These are phyloP conservation scores for Phytophthora sp. DNA, from an alignment of 352 stramenopile species.

Conservation along the genomic window DNA sequence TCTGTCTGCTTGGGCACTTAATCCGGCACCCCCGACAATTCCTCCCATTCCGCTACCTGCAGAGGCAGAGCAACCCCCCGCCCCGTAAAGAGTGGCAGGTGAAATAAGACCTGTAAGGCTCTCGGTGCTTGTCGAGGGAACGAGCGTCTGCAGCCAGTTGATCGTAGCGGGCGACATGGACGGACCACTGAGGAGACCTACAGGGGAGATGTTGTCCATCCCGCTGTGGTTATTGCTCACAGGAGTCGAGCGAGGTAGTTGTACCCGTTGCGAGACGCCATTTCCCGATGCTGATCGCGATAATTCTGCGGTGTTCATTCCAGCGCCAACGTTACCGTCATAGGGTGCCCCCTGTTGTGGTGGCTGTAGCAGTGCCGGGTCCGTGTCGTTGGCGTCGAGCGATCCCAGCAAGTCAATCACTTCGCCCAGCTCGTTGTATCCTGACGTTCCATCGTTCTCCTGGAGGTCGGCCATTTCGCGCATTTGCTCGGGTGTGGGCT, in stretches of 20 bases:
- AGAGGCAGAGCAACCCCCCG: constrained; percentile 26
- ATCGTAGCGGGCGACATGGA: constrained; percentile 82
- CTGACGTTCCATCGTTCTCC: constrained; percentile 47
- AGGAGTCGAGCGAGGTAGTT: constrained; percentile 57
- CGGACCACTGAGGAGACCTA: constrained; percentile 53
- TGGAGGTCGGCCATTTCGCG: constrained; percentile 40
- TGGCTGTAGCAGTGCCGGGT: constrained; percentile 27
- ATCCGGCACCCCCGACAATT: constrained; percentile 20
- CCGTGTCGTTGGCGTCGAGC: constrained; percentile 67
- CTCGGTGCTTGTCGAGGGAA: constrained; percentile 67
- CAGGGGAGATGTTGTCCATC: constrained; percentile 63
- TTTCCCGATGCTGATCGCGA: constrained; percentile 5
- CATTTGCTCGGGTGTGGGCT: constrained; percentile 29
- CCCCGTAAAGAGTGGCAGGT: constrained; percentile 48
- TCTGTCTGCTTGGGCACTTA: constrained; percentile 23
- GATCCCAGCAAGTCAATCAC: constrained; percentile 71
- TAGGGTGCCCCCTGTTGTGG: constrained; percentile 14
- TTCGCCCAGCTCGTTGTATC: constrained; percentile 68
- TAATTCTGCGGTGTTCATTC: not conserved
- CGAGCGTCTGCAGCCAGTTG: constrained; percentile 79
- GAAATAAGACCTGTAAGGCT: constrained; percentile 69
- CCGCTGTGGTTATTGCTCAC: constrained; percentile 46
- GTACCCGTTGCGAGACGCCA: constrained; percentile 41
- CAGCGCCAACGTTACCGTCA: not conserved
- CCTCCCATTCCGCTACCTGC: constrained; percentile 17